A percentile compares a stretch with the other conserved stretches of the same genome.
Conservation (phyloP, 345 rosid species). For the Salix purpurea region DNA sequence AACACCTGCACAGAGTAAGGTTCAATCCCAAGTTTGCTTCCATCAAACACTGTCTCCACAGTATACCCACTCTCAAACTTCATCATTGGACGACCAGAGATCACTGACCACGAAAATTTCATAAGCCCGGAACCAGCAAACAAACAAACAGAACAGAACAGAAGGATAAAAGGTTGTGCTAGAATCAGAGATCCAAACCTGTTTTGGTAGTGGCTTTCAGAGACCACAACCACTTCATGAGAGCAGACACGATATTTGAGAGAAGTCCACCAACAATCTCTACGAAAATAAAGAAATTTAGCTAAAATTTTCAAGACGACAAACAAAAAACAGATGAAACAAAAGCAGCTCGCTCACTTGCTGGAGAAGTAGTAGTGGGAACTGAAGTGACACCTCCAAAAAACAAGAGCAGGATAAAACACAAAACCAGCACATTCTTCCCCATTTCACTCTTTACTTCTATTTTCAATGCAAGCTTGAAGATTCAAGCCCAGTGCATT, state of each 20-base stretch:
- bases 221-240: slow-evolving; percentile 89
- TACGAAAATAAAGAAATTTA: slow-evolving; percentile 31
- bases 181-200: slow-evolving; percentile 49
- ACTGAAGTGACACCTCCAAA: slow-evolving; percentile 55
- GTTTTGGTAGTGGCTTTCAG: slow-evolving; percentile 86
- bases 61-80: slow-evolving; percentile 90
- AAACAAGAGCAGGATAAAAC: slow-evolving; percentile 44
- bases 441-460: slow-evolving; percentile 37
- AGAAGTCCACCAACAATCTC: slow-evolving; percentile 75
- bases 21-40: slow-evolving; percentile 93
- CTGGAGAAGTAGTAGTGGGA: slow-evolving; percentile 67
- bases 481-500: slow-evolving; percentile 22
- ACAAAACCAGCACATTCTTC: slow-evolving; percentile 43
- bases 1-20: slow-evolving; percentile 77
- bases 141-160: background rate
- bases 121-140: background rate
- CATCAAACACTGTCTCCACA: slow-evolving; percentile 97
- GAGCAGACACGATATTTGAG: slow-evolving; percentile 63
- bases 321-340: slow-evolving; percentile 5
- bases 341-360: slow-evolving; percentile 54
- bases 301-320: background rate
- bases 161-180: background rate
- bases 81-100: slow-evolving; percentile 84
- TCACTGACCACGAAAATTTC: slow-evolving; percentile 38
- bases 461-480: slow-evolving; percentile 1